Evolutionary conservation across 106 monocot species (phyloP), one percentile per base, ranked within the genome.

Genomic region (Chionographis japonica): DNA sequence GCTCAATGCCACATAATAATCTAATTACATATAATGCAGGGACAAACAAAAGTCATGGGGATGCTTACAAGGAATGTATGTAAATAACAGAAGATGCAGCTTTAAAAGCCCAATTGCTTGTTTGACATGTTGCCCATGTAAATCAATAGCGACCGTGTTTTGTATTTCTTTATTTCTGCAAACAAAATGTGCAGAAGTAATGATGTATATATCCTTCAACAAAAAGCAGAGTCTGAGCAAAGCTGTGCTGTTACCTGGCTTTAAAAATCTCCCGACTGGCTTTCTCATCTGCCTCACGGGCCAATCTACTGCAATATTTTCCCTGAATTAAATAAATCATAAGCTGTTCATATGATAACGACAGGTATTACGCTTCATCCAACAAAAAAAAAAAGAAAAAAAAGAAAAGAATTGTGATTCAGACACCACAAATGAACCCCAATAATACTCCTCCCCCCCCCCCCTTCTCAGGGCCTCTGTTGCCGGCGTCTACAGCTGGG

Each of bases 121-220:
- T 67, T 98, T 80, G 12, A 92, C 85, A 83, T 98, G 97, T 49
- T 92, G 92, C 36, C 97, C 97, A 68, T 98, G 92, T 64, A 98
- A 79, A 77, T 98, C 97, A 66, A 98, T 92, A 4, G 92, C 90
- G 15, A 90, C 73, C 9, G 67, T 70, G 66, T 98, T 92, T 40
- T 67, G 73, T 60, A 98, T 92, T 37, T 69, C 73, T 63, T 78
- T 86, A 58, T 98, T 98, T 71, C 97, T 92, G 92, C 74, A 85
- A 36, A 62, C 27, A 60, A 61, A 66, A 70, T 56, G 19, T 63
- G 16, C 6, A 0, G 13, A 63, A 60, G 3, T 3, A 56, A 72
- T 65, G 5, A n/a, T 54, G 62, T 66, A 12, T 16, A n/a, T 37
- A 41, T 20, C 40, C 27, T 63, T 13, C 1, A 17, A 69, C 4